A percentile compares a stretch with the other conserved stretches of the same genome.
These are phyloP conservation scores for Aspergillus texensis DNA, from an alignment of 2,329 filamentous ascomycete genomes.

Conservation along the genomic window DNA sequence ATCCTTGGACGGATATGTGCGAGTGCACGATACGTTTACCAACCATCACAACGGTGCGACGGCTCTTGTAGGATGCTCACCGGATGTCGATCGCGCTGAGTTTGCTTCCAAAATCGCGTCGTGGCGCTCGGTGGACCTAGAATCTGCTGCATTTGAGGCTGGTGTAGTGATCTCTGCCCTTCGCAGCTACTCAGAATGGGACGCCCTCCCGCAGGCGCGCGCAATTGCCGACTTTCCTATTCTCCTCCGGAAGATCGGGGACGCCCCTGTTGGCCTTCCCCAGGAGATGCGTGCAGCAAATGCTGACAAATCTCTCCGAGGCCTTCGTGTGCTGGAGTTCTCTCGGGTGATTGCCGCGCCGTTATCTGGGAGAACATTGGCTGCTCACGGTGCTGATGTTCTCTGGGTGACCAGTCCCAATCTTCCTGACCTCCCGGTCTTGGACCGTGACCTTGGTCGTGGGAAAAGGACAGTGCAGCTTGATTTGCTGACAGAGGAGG, in stretches of 20 bases:
- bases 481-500: constrained; percentile 32
- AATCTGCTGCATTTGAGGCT: constrained; percentile 45
- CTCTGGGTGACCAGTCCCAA: constrained; percentile 43
- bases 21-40: constrained; percentile 58
- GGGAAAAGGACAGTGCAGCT: constrained; percentile 43
- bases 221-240: constrained; percentile 53
- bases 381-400: constrained; percentile 45
- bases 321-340: constrained; percentile 44
- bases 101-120: constrained; percentile 41
- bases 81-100: constrained; percentile 38
- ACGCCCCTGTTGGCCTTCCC: constrained; percentile 13
- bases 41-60: constrained; percentile 53
- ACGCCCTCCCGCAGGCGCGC: constrained; percentile 50
- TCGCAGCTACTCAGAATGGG: constrained; percentile 56
- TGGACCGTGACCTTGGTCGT: constrained; percentile 41
- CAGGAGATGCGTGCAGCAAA: constrained; percentile 15
- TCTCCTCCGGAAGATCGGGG: constrained; percentile 39
- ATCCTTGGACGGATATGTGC: constrained; percentile 55
- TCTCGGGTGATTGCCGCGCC: constrained; percentile 45
- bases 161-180: constrained; percentile 54
- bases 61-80: constrained; percentile 45
- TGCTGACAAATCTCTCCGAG: constrained; percentile 39
- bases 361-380: constrained; percentile 39
- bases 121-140: constrained; percentile 54
- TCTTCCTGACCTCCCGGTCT: constrained; percentile 36